Conservation (phyloP, 495 filamentous ascomycete species). For the Trichocladium uniseriatum region DNA sequence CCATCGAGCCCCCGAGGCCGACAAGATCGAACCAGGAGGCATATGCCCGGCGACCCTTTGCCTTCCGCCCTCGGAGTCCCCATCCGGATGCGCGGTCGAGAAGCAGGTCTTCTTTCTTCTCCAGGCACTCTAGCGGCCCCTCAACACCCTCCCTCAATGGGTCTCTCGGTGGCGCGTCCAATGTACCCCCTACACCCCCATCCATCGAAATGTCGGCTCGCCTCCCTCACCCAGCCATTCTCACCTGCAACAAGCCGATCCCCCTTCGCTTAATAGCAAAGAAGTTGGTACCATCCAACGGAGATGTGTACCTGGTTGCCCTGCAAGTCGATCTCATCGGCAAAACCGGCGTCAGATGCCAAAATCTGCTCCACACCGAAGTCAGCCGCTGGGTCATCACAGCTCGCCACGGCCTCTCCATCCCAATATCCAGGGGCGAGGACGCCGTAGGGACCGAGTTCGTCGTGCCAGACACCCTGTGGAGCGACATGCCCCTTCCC, state of each 20-base stretch:
- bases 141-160: not conserved
- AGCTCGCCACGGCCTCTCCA: slow-evolving; percentile 54
- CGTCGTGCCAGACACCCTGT: slow-evolving; percentile 55
- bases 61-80: slow-evolving; percentile 47
- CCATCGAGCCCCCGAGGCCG: slow-evolving; percentile 79
- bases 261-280: slow-evolving; percentile 71
- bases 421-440: slow-evolving; percentile 47
- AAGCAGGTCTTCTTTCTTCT: slow-evolving; percentile 49
- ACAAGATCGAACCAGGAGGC: slow-evolving; percentile 61
- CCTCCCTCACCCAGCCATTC: slow-evolving; percentile 76
- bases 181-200: slow-evolving; percentile 20
- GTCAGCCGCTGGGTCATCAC: slow-evolving; percentile 58
- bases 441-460: slow-evolving; percentile 58
- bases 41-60: slow-evolving; percentile 71
- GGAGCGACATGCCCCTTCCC: slow-evolving; percentile 61
- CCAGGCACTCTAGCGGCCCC: slow-evolving; percentile 1
- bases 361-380: slow-evolving; percentile 58
- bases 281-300: slow-evolving; percentile 55
- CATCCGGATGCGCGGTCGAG: slow-evolving; percentile 20
- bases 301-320: slow-evolving; percentile 61
- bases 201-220: slow-evolving; percentile 62
- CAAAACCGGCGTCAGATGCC: slow-evolving; percentile 67
- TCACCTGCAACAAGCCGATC: slow-evolving; percentile 79
- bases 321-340: slow-evolving; percentile 73
- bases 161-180: not conserved